These are phyloP conservation scores for Oryza rufipogon DNA, from an alignment of 176 grass and related monocot genomes.

Conservation along the genomic window DNA sequence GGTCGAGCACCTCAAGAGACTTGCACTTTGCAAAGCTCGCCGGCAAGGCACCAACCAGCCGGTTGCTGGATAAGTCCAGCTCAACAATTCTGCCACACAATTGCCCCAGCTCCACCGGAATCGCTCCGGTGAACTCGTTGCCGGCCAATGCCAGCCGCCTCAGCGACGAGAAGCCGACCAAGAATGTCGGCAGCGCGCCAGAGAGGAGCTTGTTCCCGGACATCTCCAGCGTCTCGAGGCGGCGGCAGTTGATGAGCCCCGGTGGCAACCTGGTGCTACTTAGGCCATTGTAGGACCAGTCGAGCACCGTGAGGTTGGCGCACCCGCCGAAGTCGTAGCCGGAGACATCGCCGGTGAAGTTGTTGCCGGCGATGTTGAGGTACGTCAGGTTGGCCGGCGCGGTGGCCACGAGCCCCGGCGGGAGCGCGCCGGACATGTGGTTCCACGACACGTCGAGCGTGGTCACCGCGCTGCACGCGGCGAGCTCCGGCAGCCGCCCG, in stretches of 20 bases:
- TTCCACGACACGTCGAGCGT: constrained; percentile 77
- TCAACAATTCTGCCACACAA: constrained; percentile 61
- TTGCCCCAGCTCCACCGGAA: constrained; percentile 64
- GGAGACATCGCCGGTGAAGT: constrained; percentile 77
- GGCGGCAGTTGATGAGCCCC: constrained; percentile 56
- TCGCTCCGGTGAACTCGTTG: constrained; percentile 53
- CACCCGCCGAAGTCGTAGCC: constrained; percentile 68
- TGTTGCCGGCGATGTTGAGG: constrained; percentile 74
- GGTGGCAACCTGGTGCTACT: constrained; percentile 45
- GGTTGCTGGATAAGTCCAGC: constrained; percentile 70
- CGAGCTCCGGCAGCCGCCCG: constrained; percentile 47
- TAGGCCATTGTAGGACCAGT: constrained; percentile 76
- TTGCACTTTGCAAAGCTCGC: constrained; percentile 65
- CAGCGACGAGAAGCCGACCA: constrained; percentile 49
- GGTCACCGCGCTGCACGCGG: constrained; percentile 55
- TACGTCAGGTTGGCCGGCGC: constrained; percentile 51
- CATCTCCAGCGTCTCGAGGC: constrained; percentile 61
- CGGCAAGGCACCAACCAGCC: constrained; percentile 60
- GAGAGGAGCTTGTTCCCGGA: constrained; percentile 69
- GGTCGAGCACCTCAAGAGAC: constrained; percentile 62
- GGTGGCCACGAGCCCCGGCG: constrained; percentile 42
- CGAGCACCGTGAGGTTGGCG: constrained; percentile 54
- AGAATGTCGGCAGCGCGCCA: constrained; percentile 58
- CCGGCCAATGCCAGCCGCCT: constrained; percentile 60
- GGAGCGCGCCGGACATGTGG: constrained; percentile 67